Evolutionary conservation across 208 protist genomes (phyloP), one percentile per base, ranked within the genome.

Genomic region (Leishmania tropica): DNA sequence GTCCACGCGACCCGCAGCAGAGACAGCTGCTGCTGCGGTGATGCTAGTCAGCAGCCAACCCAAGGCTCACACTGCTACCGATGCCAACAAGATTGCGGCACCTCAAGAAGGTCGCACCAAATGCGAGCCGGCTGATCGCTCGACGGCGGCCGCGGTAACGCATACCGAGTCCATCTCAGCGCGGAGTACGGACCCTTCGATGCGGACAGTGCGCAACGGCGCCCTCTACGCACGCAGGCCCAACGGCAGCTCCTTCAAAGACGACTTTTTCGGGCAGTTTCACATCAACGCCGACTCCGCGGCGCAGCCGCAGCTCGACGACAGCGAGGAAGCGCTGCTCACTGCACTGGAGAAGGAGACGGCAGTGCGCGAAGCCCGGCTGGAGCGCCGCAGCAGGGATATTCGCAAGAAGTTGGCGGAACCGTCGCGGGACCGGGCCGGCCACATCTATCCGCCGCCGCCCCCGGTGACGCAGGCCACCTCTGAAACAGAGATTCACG

Each of bases 401-500:
- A 65, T 87, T 31, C 87, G 80, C 21, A 83, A 78, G 45, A 71
- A 24, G 24, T 88, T 80, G 75, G 76, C 71, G 0, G 56, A n/a
- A 8, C 56, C 80, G 47, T 67, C 60, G 31, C 64, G 31, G 10
- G 21, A 17, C 24, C 5, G 47, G n/a, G 11, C 54, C 17, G 40
- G 11, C 8, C 35, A 73, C 47, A 86, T 95, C 42, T 71, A 68
- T 24, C 94, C 92, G 0, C 83, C 89, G 19, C 65, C 79, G 31
- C 91, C 93, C 8, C 83, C 83, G n/a, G 93, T 96, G 5, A 87
- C 89, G 40, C 51, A 83, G 45, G 90, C 86, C 0, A 80, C 80
- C 7, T 91, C 70, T 6, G 94, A 97, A 56, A 87, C 84, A 0
- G 92, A 95, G 68, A 80, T 95, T 11, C 85, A 90, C 68, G 88